Percentiles rank a stretch among this genome's conserved stretches.
These are phyloP conservation scores for Phytophthora capsici DNA, from an alignment of 352 stramenopile genomes.

Conservation along the genomic window DNA sequence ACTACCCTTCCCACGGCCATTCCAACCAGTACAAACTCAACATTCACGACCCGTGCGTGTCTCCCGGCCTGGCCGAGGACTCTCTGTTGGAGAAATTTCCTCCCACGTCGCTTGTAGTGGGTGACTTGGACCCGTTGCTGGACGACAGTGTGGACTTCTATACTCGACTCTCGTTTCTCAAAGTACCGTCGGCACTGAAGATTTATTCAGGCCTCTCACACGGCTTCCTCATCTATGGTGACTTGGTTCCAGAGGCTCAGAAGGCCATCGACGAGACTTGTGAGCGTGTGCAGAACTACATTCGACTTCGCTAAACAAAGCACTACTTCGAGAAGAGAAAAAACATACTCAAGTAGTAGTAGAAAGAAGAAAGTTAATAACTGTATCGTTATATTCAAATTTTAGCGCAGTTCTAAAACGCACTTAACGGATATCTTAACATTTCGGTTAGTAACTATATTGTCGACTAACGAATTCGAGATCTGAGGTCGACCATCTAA, in stretches of 20 bases:
- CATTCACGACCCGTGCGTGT: slow-evolving; percentile 89
- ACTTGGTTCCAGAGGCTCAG: slow-evolving; percentile 82
- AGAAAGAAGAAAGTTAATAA: neutral
- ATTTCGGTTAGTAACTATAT: neutral
- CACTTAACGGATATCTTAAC: neutral
- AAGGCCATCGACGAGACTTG: slow-evolving; percentile 84
- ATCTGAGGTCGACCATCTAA: neutral
- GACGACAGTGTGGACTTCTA: slow-evolving; percentile 93
- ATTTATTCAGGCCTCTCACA: slow-evolving; percentile 87
- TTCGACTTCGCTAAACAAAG: slow-evolving; percentile 41
- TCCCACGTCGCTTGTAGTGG: slow-evolving; percentile 83
- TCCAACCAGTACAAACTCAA: slow-evolving; percentile 90
- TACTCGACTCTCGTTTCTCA: slow-evolving; percentile 79
- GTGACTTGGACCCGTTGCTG: slow-evolving; percentile 85
- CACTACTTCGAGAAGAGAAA: neutral
- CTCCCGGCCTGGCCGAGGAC: slow-evolving; percentile 81
- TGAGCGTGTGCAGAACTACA: slow-evolving; percentile 74
- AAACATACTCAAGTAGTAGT: too few relatives aligned
- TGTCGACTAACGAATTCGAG: too few relatives aligned
- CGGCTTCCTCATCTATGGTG: slow-evolving; percentile 88
- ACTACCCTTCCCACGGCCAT: slow-evolving; percentile 85
- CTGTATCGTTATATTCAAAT: too few relatives aligned
- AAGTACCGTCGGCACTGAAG: slow-evolving; percentile 82
- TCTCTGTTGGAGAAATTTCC: slow-evolving; percentile 78
- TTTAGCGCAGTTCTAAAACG: too few relatives aligned